phyloP scores from a whole-genome alignment of 2,329 filamentous ascomycete genomes.

The Arthrinium phaeospermum region DNA sequence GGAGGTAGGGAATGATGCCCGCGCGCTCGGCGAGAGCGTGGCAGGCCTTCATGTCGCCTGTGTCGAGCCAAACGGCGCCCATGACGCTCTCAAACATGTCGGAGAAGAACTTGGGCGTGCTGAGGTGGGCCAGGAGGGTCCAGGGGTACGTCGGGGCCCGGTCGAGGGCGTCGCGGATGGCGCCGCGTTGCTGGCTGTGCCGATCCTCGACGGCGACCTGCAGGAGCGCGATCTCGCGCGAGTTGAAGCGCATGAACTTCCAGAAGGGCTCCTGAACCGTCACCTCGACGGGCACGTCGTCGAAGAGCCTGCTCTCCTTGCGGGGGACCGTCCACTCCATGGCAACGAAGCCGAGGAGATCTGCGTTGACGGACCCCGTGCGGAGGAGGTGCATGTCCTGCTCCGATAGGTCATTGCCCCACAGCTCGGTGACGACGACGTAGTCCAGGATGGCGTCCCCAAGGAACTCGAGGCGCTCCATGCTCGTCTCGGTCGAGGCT shows the following conservation, averaged over 20 bases:
- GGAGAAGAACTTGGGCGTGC: slow-evolving; percentile 78
- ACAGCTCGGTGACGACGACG: slow-evolving; percentile 71
- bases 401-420: slow-evolving; percentile 51
- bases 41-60: slow-evolving; percentile 66
- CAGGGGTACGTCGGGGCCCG: slow-evolving; percentile 72
- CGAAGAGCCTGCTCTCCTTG: slow-evolving; percentile 35
- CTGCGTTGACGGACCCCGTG: slow-evolving; percentile 77
- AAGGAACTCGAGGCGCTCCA: slow-evolving; percentile 84
- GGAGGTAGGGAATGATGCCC: slow-evolving; percentile 69
- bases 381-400: slow-evolving; percentile 77
- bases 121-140: slow-evolving; percentile 69
- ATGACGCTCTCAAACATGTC: slow-evolving; percentile 83
- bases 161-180: slow-evolving; percentile 57
- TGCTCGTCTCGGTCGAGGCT: slow-evolving; percentile 44
- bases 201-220: slow-evolving; percentile 51
- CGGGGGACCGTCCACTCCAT: slow-evolving; percentile 59
- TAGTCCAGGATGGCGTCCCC: slow-evolving; percentile 86
- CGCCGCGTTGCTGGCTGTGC: slow-evolving; percentile 53
- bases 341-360: slow-evolving; percentile 78
- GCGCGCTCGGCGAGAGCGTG: slow-evolving; percentile 63
- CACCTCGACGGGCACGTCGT: slow-evolving; percentile 33
- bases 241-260: slow-evolving; percentile 70
- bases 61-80: slow-evolving; percentile 86
- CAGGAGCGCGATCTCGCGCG: slow-evolving; percentile 50
- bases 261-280: slow-evolving; percentile 59